Evolutionary conservation across 2,329 filamentous ascomycete species (phyloP), one percentile per base, ranked within the genome.

Genomic region (Stemphylium beticola): DNA sequence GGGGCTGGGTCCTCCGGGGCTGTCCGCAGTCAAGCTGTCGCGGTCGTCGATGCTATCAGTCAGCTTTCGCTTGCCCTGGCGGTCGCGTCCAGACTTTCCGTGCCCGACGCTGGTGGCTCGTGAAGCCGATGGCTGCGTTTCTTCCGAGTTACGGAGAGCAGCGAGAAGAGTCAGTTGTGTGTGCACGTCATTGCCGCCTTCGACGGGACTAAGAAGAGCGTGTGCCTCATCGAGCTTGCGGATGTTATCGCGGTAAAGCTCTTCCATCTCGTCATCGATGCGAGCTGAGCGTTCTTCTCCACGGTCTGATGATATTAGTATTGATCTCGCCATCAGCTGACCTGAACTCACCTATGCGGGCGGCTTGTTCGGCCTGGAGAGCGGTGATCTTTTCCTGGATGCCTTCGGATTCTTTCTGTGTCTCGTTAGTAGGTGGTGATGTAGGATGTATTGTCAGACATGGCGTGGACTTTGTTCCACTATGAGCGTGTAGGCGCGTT

Each of bases 211-310:
- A 39, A 80, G 70, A 29, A 78, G 72, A 43, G 76, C 73, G 38
- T 74, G 63, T 33, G 80, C 76, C 55, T 81, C 76, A 54, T 82
- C 79, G 61, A 69, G 74, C 15, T 81, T 67, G 49, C 78, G 79
- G 60, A 82, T 76, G 53, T 81, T 80, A 36, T 81, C 79, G 32
- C 80, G 77, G 38, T 80, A 76, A 14, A 76, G 70, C 32, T 76
- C 69, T 58, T 81, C 79, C 3, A 82, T 74, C 26, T 77, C 75
- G 41, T 77, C 73, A 59, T 81, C 79, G 18, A 80, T 72, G n/a
- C 69, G 65, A 11, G 72, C 66, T 15, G 75, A 76, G 11, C 73
- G 67, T 29, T 65, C 58, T 15, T 75, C 72, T 22, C 71, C 72
- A 6, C 72, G 72, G 4, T 61, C 75, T 77, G 6, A n/a, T 18